Evolutionary conservation across 2,329 filamentous ascomycete genomes (phyloP).

Genomic region (Colletotrichum sp.): DNA sequence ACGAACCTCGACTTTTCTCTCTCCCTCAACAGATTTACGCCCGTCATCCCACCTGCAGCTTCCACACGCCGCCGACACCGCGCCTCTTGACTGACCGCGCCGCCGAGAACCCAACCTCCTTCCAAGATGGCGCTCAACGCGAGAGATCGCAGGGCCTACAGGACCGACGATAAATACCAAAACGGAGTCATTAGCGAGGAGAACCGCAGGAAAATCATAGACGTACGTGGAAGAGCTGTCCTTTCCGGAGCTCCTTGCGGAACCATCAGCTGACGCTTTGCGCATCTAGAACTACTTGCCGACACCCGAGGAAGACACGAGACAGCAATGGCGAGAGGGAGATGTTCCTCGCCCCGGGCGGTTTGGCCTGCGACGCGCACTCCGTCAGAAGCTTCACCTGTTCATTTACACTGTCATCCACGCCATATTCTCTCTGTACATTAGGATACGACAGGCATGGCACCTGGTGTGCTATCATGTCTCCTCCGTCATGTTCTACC

Average conservation of each 20-base stretch:
- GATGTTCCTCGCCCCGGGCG: constrained; percentile 40
- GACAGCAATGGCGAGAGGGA: constrained; percentile 14
- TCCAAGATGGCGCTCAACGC: constrained; percentile 31
- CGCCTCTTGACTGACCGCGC: neutral
- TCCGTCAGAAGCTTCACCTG: constrained; percentile 67
- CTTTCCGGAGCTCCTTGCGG: neutral
- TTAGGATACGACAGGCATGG: constrained; percentile 81
- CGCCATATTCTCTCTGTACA: constrained; percentile 85
- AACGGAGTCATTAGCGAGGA: constrained; percentile 39
- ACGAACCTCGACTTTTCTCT: neutral
- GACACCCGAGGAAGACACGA: neutral
- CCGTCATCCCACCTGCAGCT: constrained; percentile 6
- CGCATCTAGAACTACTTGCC: constrained; percentile 31
- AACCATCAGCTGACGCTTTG: neutral
- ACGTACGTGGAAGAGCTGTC: constrained; percentile 28
- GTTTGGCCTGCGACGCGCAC: constrained; percentile 65
- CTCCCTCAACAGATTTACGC: constrained; percentile 7
- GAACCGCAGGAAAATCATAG: constrained; percentile 41
- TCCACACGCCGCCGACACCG: neutral
- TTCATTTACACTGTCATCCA: constrained; percentile 75
- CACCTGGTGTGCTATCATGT: constrained; percentile 79
- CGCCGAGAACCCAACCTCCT: neutral
- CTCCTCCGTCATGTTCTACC: constrained; percentile 86
- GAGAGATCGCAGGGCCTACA: constrained; percentile 42
- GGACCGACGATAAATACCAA: constrained; percentile 39